Evolutionary conservation across 495 filamentous ascomycete genomes (phyloP).

Genomic region (Astrothelium subdiscretum): DNA sequence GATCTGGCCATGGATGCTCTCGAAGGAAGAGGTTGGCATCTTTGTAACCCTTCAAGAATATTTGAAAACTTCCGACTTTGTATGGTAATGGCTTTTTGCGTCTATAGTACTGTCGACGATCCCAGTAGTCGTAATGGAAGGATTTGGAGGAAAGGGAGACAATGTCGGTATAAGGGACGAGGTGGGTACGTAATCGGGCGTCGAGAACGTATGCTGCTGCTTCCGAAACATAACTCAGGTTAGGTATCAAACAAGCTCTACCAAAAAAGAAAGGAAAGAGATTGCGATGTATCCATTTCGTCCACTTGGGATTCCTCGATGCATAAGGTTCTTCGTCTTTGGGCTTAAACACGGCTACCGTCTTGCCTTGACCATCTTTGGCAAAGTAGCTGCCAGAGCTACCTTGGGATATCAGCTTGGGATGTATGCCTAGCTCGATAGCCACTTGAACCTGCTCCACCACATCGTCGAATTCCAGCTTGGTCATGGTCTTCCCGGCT

Average conservation of each 20-base stretch:
- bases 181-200: slow-evolving; percentile 72
- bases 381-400: slow-evolving; percentile 98
- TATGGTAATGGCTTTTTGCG: slow-evolving; percentile 79
- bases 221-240: slow-evolving; percentile 97
- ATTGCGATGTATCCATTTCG: slow-evolving; percentile 36
- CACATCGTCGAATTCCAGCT: slow-evolving; percentile 71
- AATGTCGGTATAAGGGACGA: slow-evolving; percentile 94
- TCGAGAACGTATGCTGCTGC: slow-evolving; percentile 94
- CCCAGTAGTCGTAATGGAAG: slow-evolving; percentile 97
- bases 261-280: slow-evolving; percentile 97
- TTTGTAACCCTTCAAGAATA: slow-evolving; percentile 92
- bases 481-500: slow-evolving; percentile 49
- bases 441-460: slow-evolving; percentile 83
- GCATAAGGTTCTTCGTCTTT: slow-evolving; percentile 98
- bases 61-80: slow-evolving; percentile 93
- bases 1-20: slow-evolving; percentile 97
- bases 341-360: slow-evolving; percentile 96
- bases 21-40: slow-evolving; percentile 92
- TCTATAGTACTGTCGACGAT: slow-evolving; percentile 74
- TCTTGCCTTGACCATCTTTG: slow-evolving; percentile 76
- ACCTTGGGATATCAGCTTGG: slow-evolving; percentile 89
- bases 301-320: slow-evolving; percentile 34
- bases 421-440: slow-evolving; percentile 86
- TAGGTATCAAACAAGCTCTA: slow-evolving; percentile 90
- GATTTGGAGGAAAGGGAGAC: slow-evolving; percentile 90